Base-by-base conservation (phyloP, 495 filamentous ascomycete genomes). In the Penicillium malachiteum region DNA sequence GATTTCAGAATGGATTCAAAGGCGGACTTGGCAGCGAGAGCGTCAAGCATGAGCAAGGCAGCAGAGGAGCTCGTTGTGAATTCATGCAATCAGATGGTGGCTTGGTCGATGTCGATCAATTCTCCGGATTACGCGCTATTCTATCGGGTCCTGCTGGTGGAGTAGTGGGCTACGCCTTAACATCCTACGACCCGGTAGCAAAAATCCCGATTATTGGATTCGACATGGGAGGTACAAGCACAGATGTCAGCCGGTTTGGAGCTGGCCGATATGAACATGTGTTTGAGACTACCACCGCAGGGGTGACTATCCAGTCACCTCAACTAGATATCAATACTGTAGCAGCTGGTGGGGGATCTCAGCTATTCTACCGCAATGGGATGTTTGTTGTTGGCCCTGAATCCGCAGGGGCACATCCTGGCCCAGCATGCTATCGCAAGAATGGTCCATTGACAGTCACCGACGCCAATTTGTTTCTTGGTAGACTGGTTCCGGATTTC, bases 311-410 rank as follows among this genome's bases (percentile, higher is more conserved):
- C n/a, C 91, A 96, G 62, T 88, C 85, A 1, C 92, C 92, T 0
- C 91, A 96, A 67, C 78, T 97, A 1, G 91, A 97, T 71, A 96
- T 97, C 73, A 96, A 96, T 70, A 96, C 92, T 0, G 92, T 96
- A 12, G 92, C 92, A 13, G 91, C 92, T n/a, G 92, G 92, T 21
- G 92, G 92, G 17, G 92, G 92, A 6, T 92, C 88, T 11, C 80
- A 87, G 31, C 78, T 96, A 3, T 92, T 91, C 69, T 96, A 86
- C 73, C 81, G 83, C 40, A 94, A 96, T 63, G 91, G 90, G 7
- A 77, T 96, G 1, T 96, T 96, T 56, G 87, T 92, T 5, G 92
- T 97, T n/a, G 92, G 92, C 0, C 92, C 92, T 5, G 91, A 97
- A 60, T 91, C 87, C 4, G 92, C 91, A 0, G 85, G 89, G 17